phyloP scores from a whole-genome alignment of 495 filamentous ascomycete species.

The Tuber aestivum region DNA sequence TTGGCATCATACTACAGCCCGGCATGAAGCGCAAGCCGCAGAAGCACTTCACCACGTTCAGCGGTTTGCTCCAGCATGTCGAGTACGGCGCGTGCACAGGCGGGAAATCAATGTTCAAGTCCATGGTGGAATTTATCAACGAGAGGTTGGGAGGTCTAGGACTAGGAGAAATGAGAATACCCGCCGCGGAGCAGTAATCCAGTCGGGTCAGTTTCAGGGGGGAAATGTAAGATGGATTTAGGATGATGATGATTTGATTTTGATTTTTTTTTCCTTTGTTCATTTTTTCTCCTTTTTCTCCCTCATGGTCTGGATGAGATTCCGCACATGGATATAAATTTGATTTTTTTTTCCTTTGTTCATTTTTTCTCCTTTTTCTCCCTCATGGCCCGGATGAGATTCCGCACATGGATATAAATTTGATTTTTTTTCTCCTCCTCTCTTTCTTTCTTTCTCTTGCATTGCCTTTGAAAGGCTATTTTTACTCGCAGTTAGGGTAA shows the following conservation, averaged over 20 bases:
- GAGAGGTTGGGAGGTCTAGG: constrained; percentile 25
- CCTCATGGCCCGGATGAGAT: too few relatives aligned
- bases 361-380: neutral
- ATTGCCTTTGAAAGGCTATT: neutral
- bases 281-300: neutral
- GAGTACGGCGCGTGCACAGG: constrained; percentile 29
- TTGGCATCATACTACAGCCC: neutral
- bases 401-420: too few relatives aligned
- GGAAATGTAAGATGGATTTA: neutral
- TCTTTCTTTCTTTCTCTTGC: too few relatives aligned
- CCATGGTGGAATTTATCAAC: constrained; percentile 24
- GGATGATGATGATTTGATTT: neutral
- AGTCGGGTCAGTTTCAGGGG: neutral
- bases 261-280: neutral
- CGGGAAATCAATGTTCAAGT: constrained; percentile 21
- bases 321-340: too few relatives aligned
- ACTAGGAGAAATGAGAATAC: constrained; percentile 13
- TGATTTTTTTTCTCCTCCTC: too few relatives aligned
- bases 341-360: too few relatives aligned
- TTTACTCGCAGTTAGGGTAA: neutral
- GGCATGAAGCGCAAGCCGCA: neutral
- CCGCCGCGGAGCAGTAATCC: neutral
- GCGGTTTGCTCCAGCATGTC: constrained; percentile 27
- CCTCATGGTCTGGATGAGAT: too few relatives aligned
- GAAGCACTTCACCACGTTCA: constrained; percentile 25